These are phyloP conservation scores for Volvox reticuliferus DNA, from an alignment of 139 green algal species.

Conservation along the genomic window DNA sequence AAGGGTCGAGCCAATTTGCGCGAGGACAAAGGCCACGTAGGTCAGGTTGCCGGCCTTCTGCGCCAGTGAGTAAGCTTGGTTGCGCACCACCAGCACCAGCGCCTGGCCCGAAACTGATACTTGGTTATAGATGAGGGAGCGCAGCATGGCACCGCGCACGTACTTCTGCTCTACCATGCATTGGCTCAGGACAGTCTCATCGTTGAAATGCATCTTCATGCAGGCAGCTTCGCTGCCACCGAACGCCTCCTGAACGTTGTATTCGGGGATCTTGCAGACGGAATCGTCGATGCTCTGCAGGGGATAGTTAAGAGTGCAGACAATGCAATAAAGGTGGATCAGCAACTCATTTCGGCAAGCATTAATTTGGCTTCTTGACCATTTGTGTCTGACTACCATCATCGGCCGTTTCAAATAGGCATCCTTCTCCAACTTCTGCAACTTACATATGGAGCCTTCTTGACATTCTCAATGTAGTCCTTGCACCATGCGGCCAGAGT, in stretches of 20 bases:
- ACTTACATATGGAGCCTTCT: not conserved
- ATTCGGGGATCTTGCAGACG: conserved; percentile 1
- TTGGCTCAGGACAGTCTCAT: conserved; percentile 66
- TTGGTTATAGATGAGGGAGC: conserved; percentile 80
- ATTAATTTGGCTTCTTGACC: no score
- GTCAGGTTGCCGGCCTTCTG: conserved; percentile 71
- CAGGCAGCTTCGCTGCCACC: not conserved
- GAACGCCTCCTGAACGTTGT: not conserved
- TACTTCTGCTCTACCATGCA: conserved; percentile 84
- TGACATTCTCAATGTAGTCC: conserved; percentile 15
- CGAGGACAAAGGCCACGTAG: conserved; percentile 84
- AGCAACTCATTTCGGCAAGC: no score
- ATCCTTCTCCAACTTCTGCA: no score
- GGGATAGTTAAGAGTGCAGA: no score
- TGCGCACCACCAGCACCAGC: conserved; percentile 88
- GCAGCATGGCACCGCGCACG: conserved; percentile 79
- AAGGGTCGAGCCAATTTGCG: conserved; percentile 76
- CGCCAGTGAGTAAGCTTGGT: conserved; percentile 68
- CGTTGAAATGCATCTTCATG: not conserved
- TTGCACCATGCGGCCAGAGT: conserved; percentile 62
- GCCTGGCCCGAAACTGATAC: conserved; percentile 83
- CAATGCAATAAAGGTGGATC: no score
- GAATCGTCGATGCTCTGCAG: not conserved
- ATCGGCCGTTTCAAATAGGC: no score
- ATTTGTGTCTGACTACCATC: no score